Conservation (phyloP, 2,329 filamentous ascomycete genomes). For the Colletotrichum lupini region DNA sequence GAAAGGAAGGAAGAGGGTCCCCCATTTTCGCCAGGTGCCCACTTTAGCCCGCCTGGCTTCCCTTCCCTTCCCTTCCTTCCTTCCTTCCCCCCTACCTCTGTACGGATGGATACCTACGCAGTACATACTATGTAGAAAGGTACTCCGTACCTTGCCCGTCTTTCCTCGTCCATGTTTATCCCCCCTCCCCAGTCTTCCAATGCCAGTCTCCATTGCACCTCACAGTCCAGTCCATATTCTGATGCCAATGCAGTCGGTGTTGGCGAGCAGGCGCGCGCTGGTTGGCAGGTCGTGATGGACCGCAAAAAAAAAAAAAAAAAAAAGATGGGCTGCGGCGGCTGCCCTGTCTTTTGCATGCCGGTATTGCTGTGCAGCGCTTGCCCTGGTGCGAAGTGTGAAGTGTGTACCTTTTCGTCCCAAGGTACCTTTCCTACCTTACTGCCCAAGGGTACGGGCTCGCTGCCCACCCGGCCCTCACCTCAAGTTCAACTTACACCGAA, state of each 20-base stretch:
- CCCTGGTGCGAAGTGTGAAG: neutral
- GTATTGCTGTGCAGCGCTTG: neutral
- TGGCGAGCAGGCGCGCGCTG: neutral
- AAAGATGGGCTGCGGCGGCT: neutral
- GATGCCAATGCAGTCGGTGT: neutral
- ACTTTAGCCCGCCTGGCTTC: constrained; percentile 23
- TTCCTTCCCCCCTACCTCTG: neutral
- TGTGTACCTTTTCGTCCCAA: neutral
- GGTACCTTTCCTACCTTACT: constrained; percentile 9
- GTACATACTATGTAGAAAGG: no score
- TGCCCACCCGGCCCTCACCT: neutral
- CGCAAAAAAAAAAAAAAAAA: neutral
- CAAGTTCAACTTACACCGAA: neutral
- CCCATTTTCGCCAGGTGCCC: constrained; percentile 22
- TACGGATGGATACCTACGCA: neutral
- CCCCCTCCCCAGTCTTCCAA: neutral
- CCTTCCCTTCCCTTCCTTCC: constrained; percentile 2
- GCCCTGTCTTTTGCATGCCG: neutral
- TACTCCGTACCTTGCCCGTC: neutral
- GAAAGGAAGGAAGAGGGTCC: neutral
- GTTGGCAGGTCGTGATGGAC: neutral
- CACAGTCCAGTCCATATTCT: neutral
- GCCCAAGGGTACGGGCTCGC: neutral
- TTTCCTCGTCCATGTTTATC: neutral
- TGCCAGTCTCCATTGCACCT: neutral